A percentile compares a stretch with the other conserved stretches of the same genome.
Conservation (phyloP, 495 filamentous ascomycete species). For the Xanthoparmelia taractica region DNA sequence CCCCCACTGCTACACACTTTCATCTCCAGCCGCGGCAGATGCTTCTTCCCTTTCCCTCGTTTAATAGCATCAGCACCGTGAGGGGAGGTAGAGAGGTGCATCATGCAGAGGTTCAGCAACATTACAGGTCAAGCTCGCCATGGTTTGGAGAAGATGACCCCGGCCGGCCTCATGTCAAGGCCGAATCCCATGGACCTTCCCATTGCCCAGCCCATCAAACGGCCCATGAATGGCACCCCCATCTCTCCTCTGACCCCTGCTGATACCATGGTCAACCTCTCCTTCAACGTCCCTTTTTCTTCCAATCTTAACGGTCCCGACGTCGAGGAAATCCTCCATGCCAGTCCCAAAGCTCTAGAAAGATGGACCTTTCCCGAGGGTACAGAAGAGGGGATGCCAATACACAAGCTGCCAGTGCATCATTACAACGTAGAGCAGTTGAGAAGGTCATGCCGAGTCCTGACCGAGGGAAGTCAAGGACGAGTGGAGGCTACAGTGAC, state of each 20-base stretch:
- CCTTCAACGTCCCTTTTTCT: conserved; percentile 93
- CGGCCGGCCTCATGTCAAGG: conserved; percentile 66
- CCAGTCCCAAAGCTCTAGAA: conserved; percentile 69
- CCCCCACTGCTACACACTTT: conserved; percentile 4
- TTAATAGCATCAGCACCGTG: conserved; percentile 11
- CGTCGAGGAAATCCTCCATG: conserved; percentile 82
- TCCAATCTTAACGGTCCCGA: conserved; percentile 86
- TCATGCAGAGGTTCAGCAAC: conserved; percentile 89
- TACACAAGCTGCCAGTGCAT: conserved; percentile 83
- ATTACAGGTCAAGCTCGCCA: conserved; percentile 74
- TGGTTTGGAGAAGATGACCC: conserved; percentile 87
- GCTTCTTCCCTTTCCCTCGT: conserved; percentile 13
- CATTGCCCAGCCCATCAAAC: conserved; percentile 58
- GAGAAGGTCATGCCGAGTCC: conserved; percentile 65
- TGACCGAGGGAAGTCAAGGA: conserved; percentile 61
- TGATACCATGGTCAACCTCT: conserved; percentile 65
- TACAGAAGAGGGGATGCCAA: conserved; percentile 69
- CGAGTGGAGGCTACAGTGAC: conserved; percentile 73
- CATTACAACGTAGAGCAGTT: conserved; percentile 71
- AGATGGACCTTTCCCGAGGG: conserved; percentile 89
- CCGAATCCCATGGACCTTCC: conserved; percentile 63
- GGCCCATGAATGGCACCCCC: conserved; percentile 54
- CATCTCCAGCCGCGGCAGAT: conserved; percentile 17
- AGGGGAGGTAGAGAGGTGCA: conserved; percentile 29
- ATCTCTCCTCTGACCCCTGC: conserved; percentile 56